phyloP scores from a whole-genome alignment of 2,329 filamentous ascomycete genomes.

The Alternaria sp. region DNA sequence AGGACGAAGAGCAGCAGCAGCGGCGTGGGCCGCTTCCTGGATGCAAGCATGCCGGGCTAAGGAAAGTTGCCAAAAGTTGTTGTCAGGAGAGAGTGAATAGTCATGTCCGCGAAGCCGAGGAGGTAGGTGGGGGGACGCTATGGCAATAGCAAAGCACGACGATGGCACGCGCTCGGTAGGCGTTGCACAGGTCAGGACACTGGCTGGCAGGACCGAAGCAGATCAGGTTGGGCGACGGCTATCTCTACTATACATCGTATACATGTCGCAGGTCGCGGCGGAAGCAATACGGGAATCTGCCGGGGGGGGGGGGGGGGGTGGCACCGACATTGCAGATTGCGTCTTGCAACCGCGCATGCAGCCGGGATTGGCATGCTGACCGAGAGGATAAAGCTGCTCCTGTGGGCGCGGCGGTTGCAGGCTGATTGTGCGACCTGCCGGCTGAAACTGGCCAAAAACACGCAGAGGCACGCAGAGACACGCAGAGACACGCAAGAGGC shows the following conservation, averaged over 20 bases:
- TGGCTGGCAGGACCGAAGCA: constrained; percentile 18
- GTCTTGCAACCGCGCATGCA: constrained; percentile 28
- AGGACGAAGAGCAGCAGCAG: constrained; percentile 41
- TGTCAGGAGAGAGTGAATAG: constrained; percentile 13
- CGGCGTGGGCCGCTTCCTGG: constrained; percentile 44
- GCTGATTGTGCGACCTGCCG: constrained; percentile 3
- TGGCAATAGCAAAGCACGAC: constrained; percentile 6
- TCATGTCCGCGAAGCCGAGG: constrained; percentile 28
- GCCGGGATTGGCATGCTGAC: constrained; percentile 17
- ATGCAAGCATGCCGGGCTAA: constrained; percentile 42
- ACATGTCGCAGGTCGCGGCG: constrained; percentile 27
- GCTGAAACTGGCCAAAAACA: constrained; percentile 4
- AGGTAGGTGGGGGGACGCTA: constrained; percentile 6
- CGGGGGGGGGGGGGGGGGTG: too few species aligned
- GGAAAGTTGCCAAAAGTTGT: constrained; percentile 17
- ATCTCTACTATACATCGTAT: constrained; percentile 6
- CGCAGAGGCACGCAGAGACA: neutral
- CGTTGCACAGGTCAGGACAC: constrained; percentile 6
- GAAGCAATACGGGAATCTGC: constrained; percentile 17
- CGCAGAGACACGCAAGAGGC: neutral
- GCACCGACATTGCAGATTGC: constrained; percentile 30
- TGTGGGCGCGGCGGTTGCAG: constrained; percentile 3
- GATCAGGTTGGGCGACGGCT: constrained; percentile 22
- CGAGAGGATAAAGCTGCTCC: constrained; percentile 9
- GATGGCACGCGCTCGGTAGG: neutral